phyloP scores from a whole-genome alignment of 371 early-diverging fungal species.

The Umbelopsis sp. region DNA sequence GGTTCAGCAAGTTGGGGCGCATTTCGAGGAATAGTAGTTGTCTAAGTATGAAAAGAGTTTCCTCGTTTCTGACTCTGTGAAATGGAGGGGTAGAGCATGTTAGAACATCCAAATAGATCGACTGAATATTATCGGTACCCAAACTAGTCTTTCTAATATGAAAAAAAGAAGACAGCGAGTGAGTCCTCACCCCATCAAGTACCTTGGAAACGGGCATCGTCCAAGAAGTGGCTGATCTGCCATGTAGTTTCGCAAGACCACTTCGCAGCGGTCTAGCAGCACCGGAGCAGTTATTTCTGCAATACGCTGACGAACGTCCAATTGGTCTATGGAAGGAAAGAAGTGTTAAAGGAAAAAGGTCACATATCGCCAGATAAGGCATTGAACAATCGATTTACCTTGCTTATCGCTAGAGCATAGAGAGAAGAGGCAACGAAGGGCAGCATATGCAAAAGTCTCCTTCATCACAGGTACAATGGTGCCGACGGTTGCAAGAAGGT shows the following conservation, averaged over 20 bases:
- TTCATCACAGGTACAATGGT: conserved; percentile 69
- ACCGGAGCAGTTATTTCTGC: conserved; percentile 70
- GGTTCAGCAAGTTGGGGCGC: conserved; percentile 47
- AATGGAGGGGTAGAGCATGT: background rate
- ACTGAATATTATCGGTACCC: background rate
- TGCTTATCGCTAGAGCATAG: conserved; percentile 62
- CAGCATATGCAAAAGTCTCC: conserved; percentile 74
- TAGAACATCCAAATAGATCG: background rate
- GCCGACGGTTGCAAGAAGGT: conserved; percentile 52
- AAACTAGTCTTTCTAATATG: conserved; percentile 9
- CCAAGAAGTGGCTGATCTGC: conserved; percentile 79
- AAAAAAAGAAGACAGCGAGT: conserved; percentile 6
- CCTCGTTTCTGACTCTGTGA: conserved; percentile 72
- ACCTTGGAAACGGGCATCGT: conserved; percentile 80
- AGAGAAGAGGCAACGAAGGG: conserved; percentile 65
- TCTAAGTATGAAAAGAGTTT: conserved; percentile 69
- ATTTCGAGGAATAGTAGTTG: conserved; percentile 67
- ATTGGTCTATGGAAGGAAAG: conserved; percentile 36
- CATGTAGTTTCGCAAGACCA: conserved; percentile 69
- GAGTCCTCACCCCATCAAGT: conserved; percentile 52
- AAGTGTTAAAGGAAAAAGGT: conserved; percentile 22
- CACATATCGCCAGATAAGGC: conserved; percentile 23
- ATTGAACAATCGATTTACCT: conserved; percentile 33
- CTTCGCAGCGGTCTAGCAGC: conserved; percentile 71
- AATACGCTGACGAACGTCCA: conserved; percentile 58